phyloP scores from a whole-genome alignment of 163 green algal species.

The Picocystis sp. region DNA sequence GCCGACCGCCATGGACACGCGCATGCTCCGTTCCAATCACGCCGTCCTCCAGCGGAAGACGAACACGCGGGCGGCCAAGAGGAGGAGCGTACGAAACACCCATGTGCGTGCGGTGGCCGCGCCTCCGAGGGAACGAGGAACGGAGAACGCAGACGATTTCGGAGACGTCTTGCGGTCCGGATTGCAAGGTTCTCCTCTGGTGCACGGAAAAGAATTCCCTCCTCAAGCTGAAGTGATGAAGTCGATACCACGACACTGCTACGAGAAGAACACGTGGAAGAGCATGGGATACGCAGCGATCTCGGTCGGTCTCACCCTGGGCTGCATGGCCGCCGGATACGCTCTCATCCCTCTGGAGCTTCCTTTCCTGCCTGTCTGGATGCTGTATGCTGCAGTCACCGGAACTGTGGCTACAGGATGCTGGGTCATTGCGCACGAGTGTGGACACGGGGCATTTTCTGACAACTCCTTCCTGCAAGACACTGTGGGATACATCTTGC shows the following conservation, averaged over 20 bases:
- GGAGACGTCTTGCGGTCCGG: no score
- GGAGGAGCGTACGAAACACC: no score
- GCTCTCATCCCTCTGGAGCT: constrained; percentile 14
- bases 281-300: constrained; percentile 16
- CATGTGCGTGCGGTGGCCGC: no score
- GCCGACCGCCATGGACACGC: no score
- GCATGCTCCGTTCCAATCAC: no score
- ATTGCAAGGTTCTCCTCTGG: no score
- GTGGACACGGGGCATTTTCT: constrained; percentile 20
- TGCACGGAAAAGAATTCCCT: constrained; percentile 9
- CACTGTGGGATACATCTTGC: constrained; percentile 18
- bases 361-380: constrained; percentile 18
- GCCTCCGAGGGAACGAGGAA: no score
- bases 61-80: no score
- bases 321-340: constrained; percentile 6
- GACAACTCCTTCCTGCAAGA: constrained; percentile 21
- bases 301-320: constrained; percentile 16
- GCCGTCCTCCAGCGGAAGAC: no score
- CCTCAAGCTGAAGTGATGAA: constrained; percentile 11
- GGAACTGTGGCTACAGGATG: constrained; percentile 16
- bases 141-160: no score
- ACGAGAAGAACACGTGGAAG: constrained; percentile 15
- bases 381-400: constrained; percentile 17
- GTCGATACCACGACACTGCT: constrained; percentile 18
- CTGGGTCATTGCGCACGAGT: constrained; percentile 25